Percentiles rank a stretch among this genome's conserved stretches.
phyloP scores from a whole-genome alignment of 352 stramenopile genomes.

The Blastocystis sp. region DNA sequence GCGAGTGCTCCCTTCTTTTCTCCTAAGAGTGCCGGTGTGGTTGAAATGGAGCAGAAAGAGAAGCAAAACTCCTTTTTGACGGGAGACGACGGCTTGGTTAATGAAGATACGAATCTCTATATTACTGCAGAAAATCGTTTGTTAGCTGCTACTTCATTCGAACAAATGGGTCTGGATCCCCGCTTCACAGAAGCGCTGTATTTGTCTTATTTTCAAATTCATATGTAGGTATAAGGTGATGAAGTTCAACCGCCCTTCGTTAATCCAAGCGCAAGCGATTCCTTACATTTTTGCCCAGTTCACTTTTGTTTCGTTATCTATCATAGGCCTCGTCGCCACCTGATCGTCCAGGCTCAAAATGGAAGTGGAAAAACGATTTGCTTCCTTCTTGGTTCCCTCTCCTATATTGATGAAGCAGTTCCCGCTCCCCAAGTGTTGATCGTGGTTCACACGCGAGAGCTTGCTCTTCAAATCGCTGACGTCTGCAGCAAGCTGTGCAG shows the following conservation, averaged over 20 bases:
- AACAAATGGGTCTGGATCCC: slow-evolving; percentile 41
- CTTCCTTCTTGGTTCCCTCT: slow-evolving; percentile 27
- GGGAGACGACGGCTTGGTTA: not conserved
- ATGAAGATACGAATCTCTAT: not conserved
- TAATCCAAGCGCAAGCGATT: slow-evolving; percentile 59
- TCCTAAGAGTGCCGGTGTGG: not conserved
- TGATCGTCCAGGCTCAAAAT: slow-evolving; percentile 57
- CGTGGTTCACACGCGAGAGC: slow-evolving; percentile 9
- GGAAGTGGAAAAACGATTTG: slow-evolving; percentile 57
- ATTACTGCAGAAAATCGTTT: slow-evolving; percentile 37
- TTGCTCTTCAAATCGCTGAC: slow-evolving; percentile 39
- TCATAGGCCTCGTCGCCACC: slow-evolving; percentile 22
- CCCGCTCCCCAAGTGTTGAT: slow-evolving; percentile 7
- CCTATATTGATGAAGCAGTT: slow-evolving; percentile 8
- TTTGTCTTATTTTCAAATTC: not conserved
- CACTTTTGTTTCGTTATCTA: not conserved
- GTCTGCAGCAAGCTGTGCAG: slow-evolving; percentile 8
- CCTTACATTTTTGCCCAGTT: slow-evolving; percentile 51
- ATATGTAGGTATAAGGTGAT: slow-evolving; percentile 25
- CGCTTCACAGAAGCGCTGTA: slow-evolving; percentile 16
- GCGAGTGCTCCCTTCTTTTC: not conserved
- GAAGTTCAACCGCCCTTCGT: slow-evolving; percentile 45
- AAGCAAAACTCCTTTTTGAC: not conserved
- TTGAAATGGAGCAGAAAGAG: not conserved
- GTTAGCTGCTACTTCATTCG: slow-evolving; percentile 47